Evolutionary conservation across 164 flowering plant species (phyloP).

Genomic region (Platanus orientalis): DNA sequence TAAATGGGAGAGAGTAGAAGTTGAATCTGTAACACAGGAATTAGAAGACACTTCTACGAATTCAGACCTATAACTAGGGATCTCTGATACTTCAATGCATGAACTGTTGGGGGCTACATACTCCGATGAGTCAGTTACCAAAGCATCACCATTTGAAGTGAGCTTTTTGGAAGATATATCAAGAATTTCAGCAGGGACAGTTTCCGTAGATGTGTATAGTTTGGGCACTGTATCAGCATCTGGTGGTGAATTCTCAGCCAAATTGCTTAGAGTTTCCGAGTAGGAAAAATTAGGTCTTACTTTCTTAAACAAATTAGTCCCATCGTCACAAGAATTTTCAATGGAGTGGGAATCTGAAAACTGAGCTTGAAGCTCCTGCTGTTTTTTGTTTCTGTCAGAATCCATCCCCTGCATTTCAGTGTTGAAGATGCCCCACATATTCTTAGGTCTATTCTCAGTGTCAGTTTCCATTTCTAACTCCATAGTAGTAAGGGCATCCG

Average conservation of each 20-base stretch:
- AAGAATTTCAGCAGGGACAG: conserved; percentile 19
- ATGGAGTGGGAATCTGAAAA: conserved; percentile 51
- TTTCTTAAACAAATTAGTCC: conserved; percentile 35
- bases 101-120: conserved; percentile 7
- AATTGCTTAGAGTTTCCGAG: conserved; percentile 37
- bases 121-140: conserved; percentile 16
- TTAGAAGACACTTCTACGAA: conserved; percentile 26
- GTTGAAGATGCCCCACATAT: conserved; percentile 14
- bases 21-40: conserved; percentile 22
- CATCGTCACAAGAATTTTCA: conserved; percentile 48
- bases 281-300: conserved; percentile 35
- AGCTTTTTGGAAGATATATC: conserved; percentile 21
- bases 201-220: conserved; percentile 20
- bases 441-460: conserved; percentile 42
- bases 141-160: conserved; percentile 16
- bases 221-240: conserved; percentile 36
- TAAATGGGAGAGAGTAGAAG: conserved; percentile 6
- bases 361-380: conserved; percentile 25
- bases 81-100: conserved; percentile 14
- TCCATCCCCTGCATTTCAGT: conserved; percentile 22
- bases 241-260: conserved; percentile 27
- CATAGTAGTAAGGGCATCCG: conserved; percentile 81
- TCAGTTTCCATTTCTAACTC: conserved; percentile 84
- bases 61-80: conserved; percentile 18
- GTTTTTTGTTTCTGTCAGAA: conserved; percentile 42